These are phyloP conservation scores for Phytophthora fragariaefolia DNA, from an alignment of 352 stramenopile species.

Conservation along the genomic window DNA sequence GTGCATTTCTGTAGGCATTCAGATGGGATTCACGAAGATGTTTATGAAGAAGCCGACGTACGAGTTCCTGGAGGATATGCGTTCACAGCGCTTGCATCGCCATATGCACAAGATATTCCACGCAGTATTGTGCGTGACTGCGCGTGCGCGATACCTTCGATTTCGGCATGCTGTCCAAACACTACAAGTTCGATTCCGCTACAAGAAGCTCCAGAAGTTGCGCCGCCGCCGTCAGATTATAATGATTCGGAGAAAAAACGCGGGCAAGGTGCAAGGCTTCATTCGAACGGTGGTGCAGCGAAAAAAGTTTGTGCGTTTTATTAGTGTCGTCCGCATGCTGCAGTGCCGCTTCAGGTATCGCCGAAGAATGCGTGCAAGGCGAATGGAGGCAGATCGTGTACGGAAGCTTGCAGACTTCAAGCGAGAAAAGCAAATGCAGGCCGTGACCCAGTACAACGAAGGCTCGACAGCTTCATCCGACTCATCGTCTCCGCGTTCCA, in stretches of 20 bases:
- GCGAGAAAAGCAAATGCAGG: constrained; percentile 39
- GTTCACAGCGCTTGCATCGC: constrained; percentile 60
- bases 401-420: constrained; percentile 33
- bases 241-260: constrained; percentile 48
- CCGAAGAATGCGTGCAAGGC: constrained; percentile 32
- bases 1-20: constrained; percentile 72
- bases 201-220: constrained; percentile 52
- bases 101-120: constrained; percentile 84
- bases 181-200: constrained; percentile 68
- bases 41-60: constrained; percentile 94
- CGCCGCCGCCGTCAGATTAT: constrained; percentile 41
- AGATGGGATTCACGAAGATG: constrained; percentile 96
- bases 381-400: constrained; percentile 29
- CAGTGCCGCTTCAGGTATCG: constrained; percentile 79
- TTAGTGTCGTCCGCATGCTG: constrained; percentile 61
- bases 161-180: constrained; percentile 58
- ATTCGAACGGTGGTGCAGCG: constrained; percentile 61
- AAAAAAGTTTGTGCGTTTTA: constrained; percentile 61
- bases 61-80: constrained; percentile 92
- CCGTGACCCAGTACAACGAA: constrained; percentile 59
- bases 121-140: constrained; percentile 64
- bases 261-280: constrained; percentile 58
- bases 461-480: constrained; percentile 78
- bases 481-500: constrained; percentile 54
- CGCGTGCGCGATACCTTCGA: constrained; percentile 63